Conservation (phyloP, 1,139 yeast species). For the Zygosaccharomyces pseudobailii region DNA sequence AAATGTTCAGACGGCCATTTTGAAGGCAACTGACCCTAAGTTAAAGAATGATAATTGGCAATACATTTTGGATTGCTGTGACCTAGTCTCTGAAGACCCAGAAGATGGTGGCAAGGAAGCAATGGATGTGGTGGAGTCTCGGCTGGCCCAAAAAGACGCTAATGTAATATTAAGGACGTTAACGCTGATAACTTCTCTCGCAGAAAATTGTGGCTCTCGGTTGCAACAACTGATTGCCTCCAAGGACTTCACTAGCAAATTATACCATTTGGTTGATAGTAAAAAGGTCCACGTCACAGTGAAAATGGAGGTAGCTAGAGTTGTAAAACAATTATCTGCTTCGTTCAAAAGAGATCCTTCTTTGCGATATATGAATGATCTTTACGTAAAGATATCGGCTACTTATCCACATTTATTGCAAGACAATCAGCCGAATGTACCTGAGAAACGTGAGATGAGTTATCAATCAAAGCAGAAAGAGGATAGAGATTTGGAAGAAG, state of each 20-base stretch:
- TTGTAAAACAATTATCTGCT: conserved; percentile 57
- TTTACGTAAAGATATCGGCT: conserved; percentile 43
- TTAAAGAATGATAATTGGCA: conserved; percentile 84
- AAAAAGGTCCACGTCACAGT: conserved; percentile 60
- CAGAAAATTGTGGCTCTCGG: conserved; percentile 91
- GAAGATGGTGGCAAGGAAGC: conserved; percentile 44
- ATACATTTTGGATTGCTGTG: conserved; percentile 76
- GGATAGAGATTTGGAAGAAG: conserved; percentile 77
- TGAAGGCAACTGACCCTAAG: conserved; percentile 77
- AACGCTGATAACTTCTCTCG: conserved; percentile 67
- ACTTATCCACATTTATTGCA: conserved; percentile 44
- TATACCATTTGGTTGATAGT: conserved; percentile 55
- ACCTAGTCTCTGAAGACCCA: conserved; percentile 67
- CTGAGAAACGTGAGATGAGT: conserved; percentile 53
- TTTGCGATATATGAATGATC: conserved; percentile 61
- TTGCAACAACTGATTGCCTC: conserved; percentile 80
- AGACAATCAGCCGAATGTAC: conserved; percentile 47
- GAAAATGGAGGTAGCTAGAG: conserved; percentile 60
- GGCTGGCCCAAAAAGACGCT: conserved; percentile 64
- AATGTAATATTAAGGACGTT: conserved; percentile 73
- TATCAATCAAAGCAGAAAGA: conserved; percentile 51
- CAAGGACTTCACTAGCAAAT: conserved; percentile 53
- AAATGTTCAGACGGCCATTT: conserved; percentile 19
- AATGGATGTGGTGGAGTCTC: conserved; percentile 40
- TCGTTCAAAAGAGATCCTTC: conserved; percentile 68